phyloP scores from a whole-genome alignment of 352 stramenopile genomes.

The Phytophthora pinifolia region DNA sequence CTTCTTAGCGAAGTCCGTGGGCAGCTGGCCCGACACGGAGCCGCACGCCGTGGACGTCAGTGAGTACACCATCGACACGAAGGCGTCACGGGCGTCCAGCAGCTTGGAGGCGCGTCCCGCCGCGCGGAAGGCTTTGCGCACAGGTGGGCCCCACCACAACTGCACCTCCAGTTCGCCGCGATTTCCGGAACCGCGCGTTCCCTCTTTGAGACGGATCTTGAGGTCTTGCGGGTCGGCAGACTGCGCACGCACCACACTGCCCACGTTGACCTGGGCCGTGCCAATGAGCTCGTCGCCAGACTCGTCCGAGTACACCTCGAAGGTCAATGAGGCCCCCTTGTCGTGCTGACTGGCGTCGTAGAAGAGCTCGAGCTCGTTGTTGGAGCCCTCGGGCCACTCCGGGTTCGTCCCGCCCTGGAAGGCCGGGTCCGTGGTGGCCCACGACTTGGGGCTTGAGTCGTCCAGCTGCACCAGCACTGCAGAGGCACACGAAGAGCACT shows the following conservation, averaged over 20 bases:
- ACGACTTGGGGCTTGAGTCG: slow-evolving; percentile 57
- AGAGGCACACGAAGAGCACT: slow-evolving; percentile 7
- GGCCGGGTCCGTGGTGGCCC: slow-evolving; percentile 64
- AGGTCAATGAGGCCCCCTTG: slow-evolving; percentile 51
- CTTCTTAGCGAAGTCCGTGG: slow-evolving; percentile 68
- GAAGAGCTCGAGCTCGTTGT: slow-evolving; percentile 85
- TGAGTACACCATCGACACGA: slow-evolving; percentile 55
- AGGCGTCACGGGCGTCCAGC: slow-evolving; percentile 69
- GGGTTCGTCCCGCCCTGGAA: slow-evolving; percentile 61
- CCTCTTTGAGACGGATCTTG: slow-evolving; percentile 55
- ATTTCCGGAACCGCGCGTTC: slow-evolving; percentile 30
- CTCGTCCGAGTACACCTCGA: slow-evolving; percentile 78
- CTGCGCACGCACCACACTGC: slow-evolving; percentile 44
- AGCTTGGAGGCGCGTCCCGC: slow-evolving; percentile 68
- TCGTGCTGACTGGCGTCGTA: slow-evolving; percentile 58
- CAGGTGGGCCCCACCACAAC: slow-evolving; percentile 79
- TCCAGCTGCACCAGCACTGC: slow-evolving; percentile 73
- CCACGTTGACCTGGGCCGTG: slow-evolving; percentile 59
- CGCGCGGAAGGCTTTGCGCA: slow-evolving; percentile 78
- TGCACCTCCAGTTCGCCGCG: slow-evolving; percentile 61
- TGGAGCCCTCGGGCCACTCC: slow-evolving; percentile 65
- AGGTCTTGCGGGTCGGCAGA: slow-evolving; percentile 33
- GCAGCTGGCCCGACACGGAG: slow-evolving; percentile 43
- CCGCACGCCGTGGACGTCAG: slow-evolving; percentile 33
- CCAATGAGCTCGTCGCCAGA: slow-evolving; percentile 73